Evolutionary conservation across 306 rosid species (phyloP).

Genomic region (Pyrus pyrifolia): DNA sequence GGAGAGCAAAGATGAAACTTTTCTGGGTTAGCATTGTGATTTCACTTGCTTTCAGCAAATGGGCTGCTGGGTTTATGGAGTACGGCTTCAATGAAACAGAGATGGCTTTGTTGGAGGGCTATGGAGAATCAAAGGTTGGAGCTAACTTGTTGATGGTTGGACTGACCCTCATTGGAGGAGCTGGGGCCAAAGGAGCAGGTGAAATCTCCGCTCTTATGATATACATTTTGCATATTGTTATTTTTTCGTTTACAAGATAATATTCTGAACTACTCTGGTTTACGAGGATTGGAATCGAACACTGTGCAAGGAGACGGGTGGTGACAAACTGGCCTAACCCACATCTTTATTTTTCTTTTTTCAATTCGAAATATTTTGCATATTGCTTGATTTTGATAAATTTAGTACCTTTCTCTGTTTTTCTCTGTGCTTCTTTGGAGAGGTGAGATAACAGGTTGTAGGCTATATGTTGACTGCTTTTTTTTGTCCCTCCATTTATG

Average conservation of each 20-base stretch:
- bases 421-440: not conserved
- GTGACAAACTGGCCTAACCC: no score
- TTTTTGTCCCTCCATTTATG: conserved; percentile 1
- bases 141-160: conserved; percentile 45
- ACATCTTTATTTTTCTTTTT: no score
- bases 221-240: not conserved
- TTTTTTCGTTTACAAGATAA: not conserved
- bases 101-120: conserved; percentile 41
- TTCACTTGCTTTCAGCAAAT: conserved; percentile 31
- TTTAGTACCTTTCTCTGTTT: not conserved
- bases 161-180: conserved; percentile 74
- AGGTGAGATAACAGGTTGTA: not conserved
- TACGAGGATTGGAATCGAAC: not conserved
- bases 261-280: not conserved
- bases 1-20: conserved; percentile 31
- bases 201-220: not conserved
- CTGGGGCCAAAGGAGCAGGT: conserved; percentile 84
- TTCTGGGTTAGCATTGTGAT: conserved; percentile 38
- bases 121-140: conserved; percentile 32
- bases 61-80: conserved; percentile 41
- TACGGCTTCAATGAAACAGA: conserved; percentile 54
- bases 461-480: not conserved
- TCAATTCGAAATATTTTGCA: not conserved
- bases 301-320: no score
- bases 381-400: conserved; percentile 2